A percentile compares a stretch with the other conserved stretches of the same genome.
These are phyloP conservation scores for Aspergillus viridinutans DNA, from an alignment of 2,329 filamentous ascomycete species.

Conservation along the genomic window DNA sequence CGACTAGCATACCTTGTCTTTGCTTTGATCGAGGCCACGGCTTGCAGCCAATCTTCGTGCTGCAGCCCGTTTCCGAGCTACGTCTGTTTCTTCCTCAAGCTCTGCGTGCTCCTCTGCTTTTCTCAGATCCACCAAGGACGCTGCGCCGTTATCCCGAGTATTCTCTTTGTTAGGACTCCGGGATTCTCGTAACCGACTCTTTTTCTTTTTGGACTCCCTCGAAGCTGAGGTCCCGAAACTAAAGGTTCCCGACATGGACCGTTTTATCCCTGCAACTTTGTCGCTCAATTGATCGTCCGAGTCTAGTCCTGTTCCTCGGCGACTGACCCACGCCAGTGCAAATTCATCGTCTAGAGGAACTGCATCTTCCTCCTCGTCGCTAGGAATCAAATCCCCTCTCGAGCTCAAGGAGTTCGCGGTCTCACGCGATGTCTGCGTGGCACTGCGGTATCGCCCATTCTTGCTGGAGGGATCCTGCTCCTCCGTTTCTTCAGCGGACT, in stretches of 20 bases:
- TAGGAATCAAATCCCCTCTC: conserved; percentile 84
- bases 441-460: conserved; percentile 59
- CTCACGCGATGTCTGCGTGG: conserved; percentile 72
- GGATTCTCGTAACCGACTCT: conserved; percentile 25
- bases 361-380: conserved; percentile 89
- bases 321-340: conserved; percentile 68
- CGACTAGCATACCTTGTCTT: conserved; percentile 26
- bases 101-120: conserved; percentile 54
- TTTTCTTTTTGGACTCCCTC: conserved; percentile 39
- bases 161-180: conserved; percentile 23
- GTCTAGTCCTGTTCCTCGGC: conserved; percentile 56
- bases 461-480: conserved; percentile 10
- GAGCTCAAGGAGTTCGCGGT: conserved; percentile 85
- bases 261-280: conserved; percentile 44
- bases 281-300: conserved; percentile 68
- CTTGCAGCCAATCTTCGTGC: conserved; percentile 53
- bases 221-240: conserved; percentile 43
- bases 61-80: conserved; percentile 51
- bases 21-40: conserved; percentile 44
- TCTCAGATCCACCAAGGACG: conserved; percentile 53
- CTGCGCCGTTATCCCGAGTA: conserved; percentile 32
- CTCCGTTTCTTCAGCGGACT: conserved; percentile 51
- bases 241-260: conserved; percentile 45
- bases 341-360: conserved; percentile 92
- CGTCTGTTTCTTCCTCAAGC: conserved; percentile 53